Conservation (phyloP, 106 monocot genomes). For the Iris macrosiphon region DNA sequence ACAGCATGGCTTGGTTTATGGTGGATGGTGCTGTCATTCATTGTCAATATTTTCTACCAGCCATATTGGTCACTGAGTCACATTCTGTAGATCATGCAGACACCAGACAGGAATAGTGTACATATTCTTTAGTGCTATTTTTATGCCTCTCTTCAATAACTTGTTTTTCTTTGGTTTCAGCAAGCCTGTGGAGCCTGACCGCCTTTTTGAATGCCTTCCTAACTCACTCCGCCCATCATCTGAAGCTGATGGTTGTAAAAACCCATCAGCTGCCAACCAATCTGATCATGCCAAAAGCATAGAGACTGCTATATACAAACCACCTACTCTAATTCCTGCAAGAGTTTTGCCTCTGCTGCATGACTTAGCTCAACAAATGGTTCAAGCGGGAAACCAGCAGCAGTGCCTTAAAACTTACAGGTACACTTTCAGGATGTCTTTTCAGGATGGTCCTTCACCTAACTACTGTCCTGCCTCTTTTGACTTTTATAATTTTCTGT, state of each 20-base stretch:
- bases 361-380: conserved; percentile 67
- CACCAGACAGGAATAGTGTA: no score
- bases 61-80: no score
- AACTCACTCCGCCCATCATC: conserved; percentile 51
- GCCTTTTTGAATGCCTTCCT: conserved; percentile 67
- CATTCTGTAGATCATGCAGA: no score
- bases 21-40: no score
- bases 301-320: conserved; percentile 56
- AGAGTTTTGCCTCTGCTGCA: conserved; percentile 69
- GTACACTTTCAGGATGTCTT: conserved; percentile 13
- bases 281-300: conserved; percentile 35
- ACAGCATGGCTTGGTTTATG: no score
- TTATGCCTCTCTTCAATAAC: neutral
- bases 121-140: no score
- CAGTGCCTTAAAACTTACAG: conserved; percentile 69
- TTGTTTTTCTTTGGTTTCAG: conserved; percentile 38
- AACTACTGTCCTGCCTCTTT: no score
- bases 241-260: conserved; percentile 35
- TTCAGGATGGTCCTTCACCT: no score
- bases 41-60: no score
- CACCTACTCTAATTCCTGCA: conserved; percentile 73
- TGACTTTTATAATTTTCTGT: no score
- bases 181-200: conserved; percentile 79
- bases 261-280: conserved; percentile 8
- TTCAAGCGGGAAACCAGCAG: conserved; percentile 70